phyloP scores from a whole-genome alignment of 73 alveolate genomes.

The Stentor roeselii region DNA sequence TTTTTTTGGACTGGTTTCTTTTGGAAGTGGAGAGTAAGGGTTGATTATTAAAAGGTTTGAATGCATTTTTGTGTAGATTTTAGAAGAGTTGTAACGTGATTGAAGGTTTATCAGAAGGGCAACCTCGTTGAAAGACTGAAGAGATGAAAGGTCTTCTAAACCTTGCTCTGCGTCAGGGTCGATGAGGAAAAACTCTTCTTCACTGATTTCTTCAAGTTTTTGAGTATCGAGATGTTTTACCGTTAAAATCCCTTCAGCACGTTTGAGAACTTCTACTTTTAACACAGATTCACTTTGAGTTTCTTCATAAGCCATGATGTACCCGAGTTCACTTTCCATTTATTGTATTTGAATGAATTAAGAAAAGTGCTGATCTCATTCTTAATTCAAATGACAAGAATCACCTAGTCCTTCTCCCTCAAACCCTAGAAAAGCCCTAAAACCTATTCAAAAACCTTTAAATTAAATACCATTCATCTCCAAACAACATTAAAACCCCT shows the following conservation, averaged over 20 bases:
- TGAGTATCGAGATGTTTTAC: background rate
- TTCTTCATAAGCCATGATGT: background rate
- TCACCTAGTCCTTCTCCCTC: no score
- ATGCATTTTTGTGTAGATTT: constrained; percentile 87
- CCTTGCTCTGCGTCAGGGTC: constrained; percentile 70
- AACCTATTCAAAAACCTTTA: no score
- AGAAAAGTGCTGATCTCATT: no score
- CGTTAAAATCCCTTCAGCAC: background rate
- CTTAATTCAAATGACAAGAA: no score
- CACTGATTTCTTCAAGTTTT: background rate
- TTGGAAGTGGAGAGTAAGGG: constrained; percentile 69
- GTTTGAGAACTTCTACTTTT: background rate
- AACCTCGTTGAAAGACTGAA: constrained; percentile 84
- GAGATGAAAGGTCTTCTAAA: constrained; percentile 49
- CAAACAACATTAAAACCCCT: no score
- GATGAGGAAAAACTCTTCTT: constrained; percentile 35
- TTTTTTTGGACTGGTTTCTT: no score
- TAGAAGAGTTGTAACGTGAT: constrained; percentile 60
- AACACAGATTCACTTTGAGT: background rate
- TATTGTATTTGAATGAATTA: no score
- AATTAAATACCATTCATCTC: no score
- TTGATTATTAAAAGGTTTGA: constrained; percentile 81
- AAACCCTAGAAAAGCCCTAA: no score
- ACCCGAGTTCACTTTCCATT: no score
- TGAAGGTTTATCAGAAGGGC: constrained; percentile 75